phyloP scores from a whole-genome alignment of 73 alveolate species.

The Paramecium primaurelia region DNA sequence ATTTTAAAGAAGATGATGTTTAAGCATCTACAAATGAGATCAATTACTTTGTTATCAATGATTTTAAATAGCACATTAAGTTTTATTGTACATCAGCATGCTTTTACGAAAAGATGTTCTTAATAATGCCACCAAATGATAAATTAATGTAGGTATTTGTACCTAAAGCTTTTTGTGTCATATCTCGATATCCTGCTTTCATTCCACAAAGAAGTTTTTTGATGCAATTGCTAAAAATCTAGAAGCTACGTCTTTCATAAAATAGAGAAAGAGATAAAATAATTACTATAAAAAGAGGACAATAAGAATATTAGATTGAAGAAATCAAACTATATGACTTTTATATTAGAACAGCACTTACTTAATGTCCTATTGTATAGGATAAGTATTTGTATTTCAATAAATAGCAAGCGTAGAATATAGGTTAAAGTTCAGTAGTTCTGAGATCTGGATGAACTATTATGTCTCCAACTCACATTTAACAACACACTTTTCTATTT shows the following conservation, averaged over 20 bases:
- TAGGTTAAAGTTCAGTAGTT: constrained; percentile 34
- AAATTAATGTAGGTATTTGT: constrained; percentile 27
- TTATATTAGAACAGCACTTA: constrained; percentile 23
- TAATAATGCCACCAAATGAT: neutral
- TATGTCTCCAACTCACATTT: constrained; percentile 18
- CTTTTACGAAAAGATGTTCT: constrained; percentile 37
- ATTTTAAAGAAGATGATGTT: constrained; percentile 17
- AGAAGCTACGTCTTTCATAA: neutral
- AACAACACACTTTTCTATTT: neutral
- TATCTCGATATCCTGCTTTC: constrained; percentile 18
- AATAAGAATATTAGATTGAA: constrained; percentile 36
- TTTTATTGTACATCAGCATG: constrained; percentile 9
- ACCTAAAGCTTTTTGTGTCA: constrained; percentile 31
- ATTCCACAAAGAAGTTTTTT: constrained; percentile 24
- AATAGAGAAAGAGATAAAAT: constrained; percentile 34
- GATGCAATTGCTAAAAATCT: constrained; percentile 1
- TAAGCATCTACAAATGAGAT: neutral
- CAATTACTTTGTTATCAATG: constrained; percentile 30
- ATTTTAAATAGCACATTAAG: constrained; percentile 13
- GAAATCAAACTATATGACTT: constrained; percentile 35
- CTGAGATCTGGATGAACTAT: constrained; percentile 43
- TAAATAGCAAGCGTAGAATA: constrained; percentile 15
- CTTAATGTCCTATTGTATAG: constrained; percentile 23
- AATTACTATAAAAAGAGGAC: constrained; percentile 14
- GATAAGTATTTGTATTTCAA: neutral